Evolutionary conservation across 257 asterid genomes (phyloP).

Genomic region (Cordia subcordata): DNA sequence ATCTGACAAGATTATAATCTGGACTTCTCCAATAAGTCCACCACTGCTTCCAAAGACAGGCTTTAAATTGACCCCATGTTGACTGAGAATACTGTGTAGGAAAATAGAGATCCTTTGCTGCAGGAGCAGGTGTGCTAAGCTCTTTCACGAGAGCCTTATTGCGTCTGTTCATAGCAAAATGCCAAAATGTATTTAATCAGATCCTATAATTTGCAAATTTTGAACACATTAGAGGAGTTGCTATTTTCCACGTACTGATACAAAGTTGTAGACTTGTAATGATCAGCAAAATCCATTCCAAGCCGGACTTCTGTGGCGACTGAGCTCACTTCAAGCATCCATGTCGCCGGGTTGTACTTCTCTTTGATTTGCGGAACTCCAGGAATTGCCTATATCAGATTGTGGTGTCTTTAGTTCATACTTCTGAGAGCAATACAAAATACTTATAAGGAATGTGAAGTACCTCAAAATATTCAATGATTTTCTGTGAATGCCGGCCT

Average conservation of each 20-base stretch:
- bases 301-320: constrained; percentile 33
- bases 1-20: constrained; percentile 48
- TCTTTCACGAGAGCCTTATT: constrained; percentile 36
- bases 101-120: constrained; percentile 38
- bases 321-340: constrained; percentile 58
- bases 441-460: background rate
- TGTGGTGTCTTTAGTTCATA: background rate
- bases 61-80: constrained; percentile 38
- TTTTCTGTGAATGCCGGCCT: constrained; percentile 48
- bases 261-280: constrained; percentile 42
- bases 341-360: constrained; percentile 48
- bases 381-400: constrained; percentile 30
- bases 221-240: background rate
- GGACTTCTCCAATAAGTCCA: constrained; percentile 56
- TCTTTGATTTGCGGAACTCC: constrained; percentile 41
- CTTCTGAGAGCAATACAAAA: background rate
- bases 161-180: constrained; percentile 19
- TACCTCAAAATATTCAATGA: constrained; percentile 70
- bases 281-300: constrained; percentile 45
- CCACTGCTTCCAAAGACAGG: constrained; percentile 48
- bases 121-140: constrained; percentile 30
- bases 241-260: constrained; percentile 27
- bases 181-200: background rate
- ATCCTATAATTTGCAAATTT: background rate
- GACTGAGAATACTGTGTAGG: constrained; percentile 42